Percentiles rank a stretch among this genome's conserved stretches.
phyloP scores from a whole-genome alignment of 495 filamentous ascomycete species.

The Hyphodiscus hymeniophilus region DNA sequence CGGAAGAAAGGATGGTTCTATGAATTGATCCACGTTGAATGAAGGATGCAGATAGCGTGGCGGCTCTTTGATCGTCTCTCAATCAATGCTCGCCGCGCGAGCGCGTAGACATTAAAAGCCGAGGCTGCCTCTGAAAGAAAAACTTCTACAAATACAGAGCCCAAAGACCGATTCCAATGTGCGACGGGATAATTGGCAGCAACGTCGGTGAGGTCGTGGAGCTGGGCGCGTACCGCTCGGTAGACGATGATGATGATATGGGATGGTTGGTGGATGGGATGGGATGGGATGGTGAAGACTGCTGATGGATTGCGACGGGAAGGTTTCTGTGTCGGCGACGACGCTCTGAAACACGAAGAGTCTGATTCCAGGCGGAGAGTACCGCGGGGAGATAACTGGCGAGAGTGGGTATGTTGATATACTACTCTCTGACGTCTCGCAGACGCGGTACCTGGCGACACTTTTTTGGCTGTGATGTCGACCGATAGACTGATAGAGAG shows the following conservation, averaged over 20 bases:
- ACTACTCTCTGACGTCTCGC: conserved; percentile 4
- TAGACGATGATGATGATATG: not conserved
- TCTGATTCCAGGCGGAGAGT: not conserved
- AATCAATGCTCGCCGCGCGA: conserved; percentile 4
- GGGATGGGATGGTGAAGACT: no score
- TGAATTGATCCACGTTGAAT: conserved; percentile 19
- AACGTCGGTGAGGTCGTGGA: not conserved
- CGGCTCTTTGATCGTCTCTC: not conserved
- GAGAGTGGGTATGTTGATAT: conserved; percentile 14
- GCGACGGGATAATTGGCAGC: not conserved
- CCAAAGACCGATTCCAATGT: not conserved
- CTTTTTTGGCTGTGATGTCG: conserved; percentile 11
- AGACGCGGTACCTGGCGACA: conserved; percentile 10
- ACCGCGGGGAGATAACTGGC: conserved; percentile 5
- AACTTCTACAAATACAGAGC: not conserved
- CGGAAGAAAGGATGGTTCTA: conserved; percentile 13
- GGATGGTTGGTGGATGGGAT: not conserved
- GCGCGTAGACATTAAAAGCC: not conserved
- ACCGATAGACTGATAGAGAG: conserved; percentile 22
- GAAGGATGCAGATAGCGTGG: not conserved
- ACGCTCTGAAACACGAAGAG: conserved; percentile 16
- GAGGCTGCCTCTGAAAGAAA: not conserved
- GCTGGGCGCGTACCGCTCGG: not conserved
- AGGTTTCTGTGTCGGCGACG: not conserved
- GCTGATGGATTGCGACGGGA: not conserved